These are phyloP conservation scores for Lophiostoma macrostomum DNA, from an alignment of 495 filamentous ascomycete genomes.

Conservation along the genomic window DNA sequence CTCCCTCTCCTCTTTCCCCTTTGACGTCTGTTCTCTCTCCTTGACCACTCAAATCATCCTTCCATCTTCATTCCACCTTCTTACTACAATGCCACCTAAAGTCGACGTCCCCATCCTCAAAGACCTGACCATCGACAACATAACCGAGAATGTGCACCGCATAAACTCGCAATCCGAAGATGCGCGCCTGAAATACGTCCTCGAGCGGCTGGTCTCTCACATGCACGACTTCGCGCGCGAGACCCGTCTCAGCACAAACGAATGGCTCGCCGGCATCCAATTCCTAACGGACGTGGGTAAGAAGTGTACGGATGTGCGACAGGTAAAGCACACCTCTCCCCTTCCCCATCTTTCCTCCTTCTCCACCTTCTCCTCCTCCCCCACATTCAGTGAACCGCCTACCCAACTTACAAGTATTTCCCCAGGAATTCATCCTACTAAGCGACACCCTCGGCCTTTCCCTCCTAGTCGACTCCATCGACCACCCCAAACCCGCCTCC, in stretches of 20 bases:
- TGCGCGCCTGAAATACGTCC: constrained; percentile 40
- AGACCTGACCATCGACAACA: constrained; percentile 46
- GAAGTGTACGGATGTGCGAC: constrained; percentile 44
- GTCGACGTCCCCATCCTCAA: constrained; percentile 40
- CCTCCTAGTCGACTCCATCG: constrained; percentile 83
- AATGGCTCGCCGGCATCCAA: constrained; percentile 44
- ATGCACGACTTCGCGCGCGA: constrained; percentile 47
- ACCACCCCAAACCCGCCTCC: constrained; percentile 76
- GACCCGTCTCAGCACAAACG: constrained; percentile 41
- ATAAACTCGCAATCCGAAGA: constrained; percentile 42
- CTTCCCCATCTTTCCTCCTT: neutral
- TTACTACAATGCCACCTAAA: too few relatives aligned
- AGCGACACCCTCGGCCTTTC: constrained; percentile 89
- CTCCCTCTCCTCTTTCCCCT: too few relatives aligned
- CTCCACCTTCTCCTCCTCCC: too few relatives aligned
- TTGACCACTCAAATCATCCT: too few relatives aligned
- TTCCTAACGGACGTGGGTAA: constrained; percentile 44
- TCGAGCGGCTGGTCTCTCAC: constrained; percentile 43
- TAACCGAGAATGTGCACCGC: constrained; percentile 45
- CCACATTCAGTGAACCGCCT: too few relatives aligned
- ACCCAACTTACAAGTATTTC: too few relatives aligned
- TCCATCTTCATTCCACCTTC: too few relatives aligned
- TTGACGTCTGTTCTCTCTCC: too few relatives aligned
- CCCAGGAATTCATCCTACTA: constrained; percentile 88
- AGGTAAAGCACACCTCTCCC: too few relatives aligned